Percentiles rank a stretch among this genome's conserved stretches.
phyloP scores from a whole-genome alignment of 495 filamentous ascomycete species.

The Aspergillus bridgeri region DNA sequence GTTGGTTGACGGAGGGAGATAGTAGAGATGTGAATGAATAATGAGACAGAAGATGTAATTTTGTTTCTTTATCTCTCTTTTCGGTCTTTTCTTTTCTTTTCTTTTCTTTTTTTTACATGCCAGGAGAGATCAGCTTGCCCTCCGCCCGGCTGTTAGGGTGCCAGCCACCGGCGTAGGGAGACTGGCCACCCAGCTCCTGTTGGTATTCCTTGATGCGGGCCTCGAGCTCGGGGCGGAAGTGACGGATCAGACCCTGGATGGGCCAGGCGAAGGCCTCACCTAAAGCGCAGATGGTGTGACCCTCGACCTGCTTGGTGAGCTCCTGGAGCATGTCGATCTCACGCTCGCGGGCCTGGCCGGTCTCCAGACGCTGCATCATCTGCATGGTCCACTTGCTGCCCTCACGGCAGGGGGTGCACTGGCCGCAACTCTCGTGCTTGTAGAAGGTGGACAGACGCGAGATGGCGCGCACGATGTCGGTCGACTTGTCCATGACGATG shows the following conservation, averaged over 20 bases:
- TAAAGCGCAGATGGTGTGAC: constrained; percentile 96
- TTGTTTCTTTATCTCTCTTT: constrained; percentile 5
- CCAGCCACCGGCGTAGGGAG: constrained; percentile 86
- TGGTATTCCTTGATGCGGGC: constrained; percentile 76
- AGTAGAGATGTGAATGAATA: not conserved
- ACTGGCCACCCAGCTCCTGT: constrained; percentile 52
- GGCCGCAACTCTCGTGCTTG: constrained; percentile 95
- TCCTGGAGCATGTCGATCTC: constrained; percentile 99
- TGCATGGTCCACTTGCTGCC: constrained; percentile 97
- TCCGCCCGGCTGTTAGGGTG: constrained; percentile 66
- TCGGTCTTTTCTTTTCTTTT: constrained; percentile 9
- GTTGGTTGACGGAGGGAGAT: not conserved
- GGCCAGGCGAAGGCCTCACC: constrained; percentile 99
- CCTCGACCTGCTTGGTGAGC: constrained; percentile 98
- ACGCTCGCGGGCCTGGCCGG: constrained; percentile 76
- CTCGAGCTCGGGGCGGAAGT: constrained; percentile 95
- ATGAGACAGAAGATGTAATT: not conserved
- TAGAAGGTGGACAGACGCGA: constrained; percentile 93
- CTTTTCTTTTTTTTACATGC: constrained; percentile 45
- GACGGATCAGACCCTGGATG: constrained; percentile 93
- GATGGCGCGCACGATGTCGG: constrained; percentile 92
- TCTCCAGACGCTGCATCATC: constrained; percentile 95
- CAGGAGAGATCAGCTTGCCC: constrained; percentile 83
- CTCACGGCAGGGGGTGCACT: constrained; percentile 97
- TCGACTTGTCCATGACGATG: constrained; percentile 97